Evolutionary conservation across 1,284 basidiomycete genomes (phyloP).

Genomic region (Trichosporon coremiiforme): DNA sequence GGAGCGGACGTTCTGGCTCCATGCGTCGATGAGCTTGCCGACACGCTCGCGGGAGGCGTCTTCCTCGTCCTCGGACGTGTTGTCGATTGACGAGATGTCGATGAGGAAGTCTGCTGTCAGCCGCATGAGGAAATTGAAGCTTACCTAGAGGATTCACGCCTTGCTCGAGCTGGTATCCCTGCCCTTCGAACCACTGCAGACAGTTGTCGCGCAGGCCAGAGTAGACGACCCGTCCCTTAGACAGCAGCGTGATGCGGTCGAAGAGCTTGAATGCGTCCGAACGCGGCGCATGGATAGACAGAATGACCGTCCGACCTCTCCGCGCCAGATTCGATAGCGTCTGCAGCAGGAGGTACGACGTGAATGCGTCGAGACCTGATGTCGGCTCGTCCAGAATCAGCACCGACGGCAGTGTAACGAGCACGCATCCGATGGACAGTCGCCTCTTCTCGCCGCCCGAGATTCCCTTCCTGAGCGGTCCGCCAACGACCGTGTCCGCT

Average conservation of each 20-base stretch:
- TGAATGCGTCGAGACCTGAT: constrained; percentile 59
- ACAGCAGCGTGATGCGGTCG: constrained; percentile 59
- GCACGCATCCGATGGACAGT: constrained; percentile 78
- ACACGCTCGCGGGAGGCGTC: constrained; percentile 46
- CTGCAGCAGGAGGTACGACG: constrained; percentile 60
- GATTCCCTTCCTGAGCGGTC: constrained; percentile 64
- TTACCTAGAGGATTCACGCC: constrained; percentile 56
- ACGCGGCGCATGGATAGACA: constrained; percentile 62
- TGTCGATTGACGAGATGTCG: constrained; percentile 60
- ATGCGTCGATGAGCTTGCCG: constrained; percentile 41
- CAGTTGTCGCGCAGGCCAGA: constrained; percentile 55
- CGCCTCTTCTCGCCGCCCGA: constrained; percentile 81
- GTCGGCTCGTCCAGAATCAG: constrained; percentile 68
- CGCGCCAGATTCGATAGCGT: constrained; percentile 60
- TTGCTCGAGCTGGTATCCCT: constrained; percentile 49
- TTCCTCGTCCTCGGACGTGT: constrained; percentile 57
- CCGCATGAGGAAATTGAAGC: not conserved
- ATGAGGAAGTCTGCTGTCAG: constrained; percentile 59
- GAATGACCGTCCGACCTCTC: constrained; percentile 59
- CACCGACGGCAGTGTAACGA: constrained; percentile 77
- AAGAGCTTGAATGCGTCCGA: constrained; percentile 62
- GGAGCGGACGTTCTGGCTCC: constrained; percentile 30
- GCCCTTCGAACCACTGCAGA: constrained; percentile 56
- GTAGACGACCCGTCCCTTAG: constrained; percentile 60
- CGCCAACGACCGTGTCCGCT: constrained; percentile 60